phyloP scores from a whole-genome alignment of 1,139 yeast genomes.

The Scheffersomyces titani region DNA sequence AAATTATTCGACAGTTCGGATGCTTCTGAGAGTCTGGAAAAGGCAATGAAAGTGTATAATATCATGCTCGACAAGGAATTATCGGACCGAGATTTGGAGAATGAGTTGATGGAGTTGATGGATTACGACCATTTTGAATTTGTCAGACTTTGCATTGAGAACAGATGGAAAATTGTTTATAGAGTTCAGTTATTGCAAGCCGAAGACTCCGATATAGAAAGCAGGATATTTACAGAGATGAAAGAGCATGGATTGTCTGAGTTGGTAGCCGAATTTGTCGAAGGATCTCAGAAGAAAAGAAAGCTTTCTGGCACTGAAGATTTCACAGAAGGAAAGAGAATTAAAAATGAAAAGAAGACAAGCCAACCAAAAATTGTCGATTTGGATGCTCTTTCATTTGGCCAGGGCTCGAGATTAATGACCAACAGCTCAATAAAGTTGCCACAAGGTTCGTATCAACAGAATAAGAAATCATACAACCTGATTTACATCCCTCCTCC shows the following conservation, averaged over 20 bases:
- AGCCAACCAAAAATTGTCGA: conserved; percentile 61
- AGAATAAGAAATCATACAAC: conserved; percentile 73
- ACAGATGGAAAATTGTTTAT: conserved; percentile 57
- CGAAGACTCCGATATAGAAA: conserved; percentile 29
- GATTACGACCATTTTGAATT: conserved; percentile 53
- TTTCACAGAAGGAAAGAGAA: conserved; percentile 7
- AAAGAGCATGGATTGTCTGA: conserved; percentile 20
- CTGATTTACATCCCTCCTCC: conserved; percentile 80
- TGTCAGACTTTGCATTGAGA: conserved; percentile 49
- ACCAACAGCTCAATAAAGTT: conserved; percentile 66
- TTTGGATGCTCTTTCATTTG: conserved; percentile 63
- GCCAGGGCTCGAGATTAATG: conserved; percentile 72
- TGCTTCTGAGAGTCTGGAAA: conserved; percentile 15
- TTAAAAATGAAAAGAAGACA: conserved; percentile 7
- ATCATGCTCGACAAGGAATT: conserved; percentile 19
- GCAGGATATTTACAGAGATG: conserved; percentile 24
- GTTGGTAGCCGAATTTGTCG: conserved; percentile 29
- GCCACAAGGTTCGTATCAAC: conserved; percentile 83
- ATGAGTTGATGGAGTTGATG: conserved; percentile 50
- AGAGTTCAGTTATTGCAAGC: conserved; percentile 47
- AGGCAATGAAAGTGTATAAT: conserved; percentile 16
- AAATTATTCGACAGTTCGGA: conserved; percentile 13
- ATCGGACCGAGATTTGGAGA: conserved; percentile 49
- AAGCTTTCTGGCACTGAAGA: conserved; percentile 10
- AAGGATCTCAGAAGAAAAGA: conserved; percentile 15